phyloP scores from a whole-genome alignment of 2,329 filamentous ascomycete species.

The Ascochyta clinopodiicola region DNA sequence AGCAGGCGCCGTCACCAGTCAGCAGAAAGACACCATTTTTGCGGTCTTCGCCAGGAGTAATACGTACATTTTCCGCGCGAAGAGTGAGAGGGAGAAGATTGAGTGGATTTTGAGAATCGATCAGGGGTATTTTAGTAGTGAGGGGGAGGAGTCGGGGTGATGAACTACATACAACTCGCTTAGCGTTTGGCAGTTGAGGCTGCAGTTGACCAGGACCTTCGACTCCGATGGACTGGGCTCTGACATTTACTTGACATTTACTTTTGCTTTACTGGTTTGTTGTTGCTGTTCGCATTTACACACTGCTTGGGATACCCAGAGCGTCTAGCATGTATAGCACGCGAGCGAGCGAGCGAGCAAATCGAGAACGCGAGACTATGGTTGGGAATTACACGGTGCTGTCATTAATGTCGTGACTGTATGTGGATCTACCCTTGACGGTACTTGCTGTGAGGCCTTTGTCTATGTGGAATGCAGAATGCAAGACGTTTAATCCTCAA shows the following conservation, averaged over 20 bases:
- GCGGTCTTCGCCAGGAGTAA: conserved; percentile 94
- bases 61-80: conserved; percentile 90
- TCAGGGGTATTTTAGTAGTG: conserved; percentile 68
- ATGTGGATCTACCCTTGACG: no score
- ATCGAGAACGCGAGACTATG: neutral
- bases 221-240: no score
- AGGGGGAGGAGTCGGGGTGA: conserved; percentile 25
- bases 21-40: conserved; percentile 72
- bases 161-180: no score
- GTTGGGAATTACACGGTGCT: no score
- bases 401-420: no score
- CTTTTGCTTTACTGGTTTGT: neutral
- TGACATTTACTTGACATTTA: no score
- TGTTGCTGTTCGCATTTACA: conserved; percentile 5
- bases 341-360: neutral
- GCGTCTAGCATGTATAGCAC: conserved; percentile 1
- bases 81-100: conserved; percentile 88
- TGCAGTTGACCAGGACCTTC: no score
- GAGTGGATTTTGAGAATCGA: conserved; percentile 98
- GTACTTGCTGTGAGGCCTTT: neutral
- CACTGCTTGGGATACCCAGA: conserved; percentile 18
- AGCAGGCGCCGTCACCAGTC: neutral
- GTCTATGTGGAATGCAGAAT: neutral
- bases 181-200: neutral
- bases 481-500: conserved; percentile 48